Conservation (phyloP, 495 filamentous ascomycete genomes). For the Penicillium robsamsonii region DNA sequence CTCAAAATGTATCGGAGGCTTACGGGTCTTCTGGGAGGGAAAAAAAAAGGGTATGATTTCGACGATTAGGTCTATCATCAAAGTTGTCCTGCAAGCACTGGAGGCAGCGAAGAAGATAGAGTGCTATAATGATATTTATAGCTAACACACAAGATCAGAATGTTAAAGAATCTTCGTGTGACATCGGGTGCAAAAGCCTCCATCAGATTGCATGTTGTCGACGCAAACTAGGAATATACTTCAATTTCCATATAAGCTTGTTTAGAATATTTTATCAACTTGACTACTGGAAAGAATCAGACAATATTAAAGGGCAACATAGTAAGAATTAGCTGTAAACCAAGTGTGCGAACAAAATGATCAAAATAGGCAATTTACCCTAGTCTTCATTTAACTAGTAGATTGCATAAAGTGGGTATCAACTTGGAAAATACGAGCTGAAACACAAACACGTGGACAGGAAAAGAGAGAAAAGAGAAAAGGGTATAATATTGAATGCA, state of each 20-base stretch:
- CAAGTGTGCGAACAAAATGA: conserved; percentile 7
- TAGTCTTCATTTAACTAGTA: conserved; percentile 13
- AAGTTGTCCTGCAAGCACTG: neutral
- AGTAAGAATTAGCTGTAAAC: neutral
- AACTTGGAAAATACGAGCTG: neutral
- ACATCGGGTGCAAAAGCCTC: conserved; percentile 23
- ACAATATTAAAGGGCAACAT: neutral
- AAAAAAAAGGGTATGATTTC: neutral
- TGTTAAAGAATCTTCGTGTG: conserved; percentile 11
- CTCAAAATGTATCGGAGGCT: neutral
- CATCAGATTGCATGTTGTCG: conserved; percentile 2
- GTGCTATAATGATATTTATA: neutral
- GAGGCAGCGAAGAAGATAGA: neutral
- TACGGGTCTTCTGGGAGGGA: neutral
- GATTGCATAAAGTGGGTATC: conserved; percentile 16
- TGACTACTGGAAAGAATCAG: neutral
- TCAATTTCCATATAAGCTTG: neutral
- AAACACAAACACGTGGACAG: conserved; percentile 4
- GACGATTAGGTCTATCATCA: neutral
- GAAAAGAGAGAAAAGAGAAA: neutral
- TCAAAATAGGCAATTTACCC: conserved; percentile 3
- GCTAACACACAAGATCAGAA: neutral
- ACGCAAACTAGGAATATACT: neutral
- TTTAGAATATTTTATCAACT: neutral
- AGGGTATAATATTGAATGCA: conserved; percentile 16